phyloP scores from a whole-genome alignment of 179 eudicot genomes.

The Spinacia oleracea region DNA sequence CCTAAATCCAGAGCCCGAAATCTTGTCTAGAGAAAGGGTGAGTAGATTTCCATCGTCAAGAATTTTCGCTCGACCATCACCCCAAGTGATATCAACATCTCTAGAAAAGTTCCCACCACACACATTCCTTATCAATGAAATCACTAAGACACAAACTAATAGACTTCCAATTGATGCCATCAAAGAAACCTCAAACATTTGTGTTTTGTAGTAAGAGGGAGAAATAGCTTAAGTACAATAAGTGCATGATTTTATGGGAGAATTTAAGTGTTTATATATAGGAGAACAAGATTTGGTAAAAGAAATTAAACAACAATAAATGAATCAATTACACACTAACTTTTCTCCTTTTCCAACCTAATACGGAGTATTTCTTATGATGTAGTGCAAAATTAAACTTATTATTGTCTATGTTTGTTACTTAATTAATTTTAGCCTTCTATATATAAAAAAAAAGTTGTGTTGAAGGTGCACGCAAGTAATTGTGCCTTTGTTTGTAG shows the following conservation, averaged over 20 bases:
- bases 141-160: not conserved
- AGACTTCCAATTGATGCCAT: not conserved
- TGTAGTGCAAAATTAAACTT: no score
- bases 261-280: conserved; percentile 1
- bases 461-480: no score
- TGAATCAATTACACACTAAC: not conserved
- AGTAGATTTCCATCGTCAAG: conserved; percentile 9
- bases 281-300: not conserved
- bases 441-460: no score
- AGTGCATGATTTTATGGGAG: not conserved
- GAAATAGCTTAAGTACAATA: not conserved
- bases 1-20: conserved; percentile 8
- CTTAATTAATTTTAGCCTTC: no score
- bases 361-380: no score
- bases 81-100: conserved; percentile 23
- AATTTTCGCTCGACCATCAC: conserved; percentile 9
- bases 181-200: no score
- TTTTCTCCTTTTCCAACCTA: not conserved
- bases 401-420: no score
- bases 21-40: conserved; percentile 2
- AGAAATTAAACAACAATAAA: not conserved
- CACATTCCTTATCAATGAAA: not conserved
- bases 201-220: not conserved
- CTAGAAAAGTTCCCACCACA: conserved; percentile 1
- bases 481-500: no score